phyloP scores from a whole-genome alignment of 805 yeast genomes.

The Cyberlindnera meyerae region DNA sequence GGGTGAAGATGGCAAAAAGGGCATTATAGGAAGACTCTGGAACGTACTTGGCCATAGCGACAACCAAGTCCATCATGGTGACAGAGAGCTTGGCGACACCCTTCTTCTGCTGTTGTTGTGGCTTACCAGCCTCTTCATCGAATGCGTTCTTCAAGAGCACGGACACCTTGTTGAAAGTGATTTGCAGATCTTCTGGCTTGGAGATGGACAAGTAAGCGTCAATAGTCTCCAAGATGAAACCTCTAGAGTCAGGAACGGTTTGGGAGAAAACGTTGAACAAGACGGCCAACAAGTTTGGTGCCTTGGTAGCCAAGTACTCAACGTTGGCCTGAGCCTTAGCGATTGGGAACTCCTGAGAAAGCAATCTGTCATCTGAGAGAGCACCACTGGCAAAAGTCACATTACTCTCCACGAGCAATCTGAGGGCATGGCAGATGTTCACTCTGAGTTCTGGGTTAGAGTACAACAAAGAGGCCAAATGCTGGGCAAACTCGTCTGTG shows the following conservation, averaged over 20 bases:
- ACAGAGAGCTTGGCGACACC: constrained; percentile 51
- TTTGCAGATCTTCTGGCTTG: constrained; percentile 57
- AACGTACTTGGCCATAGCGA: constrained; percentile 79
- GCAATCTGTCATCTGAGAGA: constrained; percentile 47
- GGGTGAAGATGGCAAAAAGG: constrained; percentile 69
- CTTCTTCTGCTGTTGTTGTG: constrained; percentile 29
- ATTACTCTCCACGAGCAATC: constrained; percentile 74
- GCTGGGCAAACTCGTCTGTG: constrained; percentile 71
- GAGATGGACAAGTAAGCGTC: constrained; percentile 74
- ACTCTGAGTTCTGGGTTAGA: constrained; percentile 71
- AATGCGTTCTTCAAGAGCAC: constrained; percentile 68
- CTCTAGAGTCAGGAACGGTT: constrained; percentile 78
- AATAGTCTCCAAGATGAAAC: constrained; percentile 80
- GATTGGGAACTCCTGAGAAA: constrained; percentile 58
- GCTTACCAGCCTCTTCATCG: constrained; percentile 44
- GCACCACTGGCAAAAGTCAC: constrained; percentile 58
- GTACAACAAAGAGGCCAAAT: constrained; percentile 69
- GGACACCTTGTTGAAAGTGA: constrained; percentile 83
- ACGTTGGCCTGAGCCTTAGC: constrained; percentile 51
- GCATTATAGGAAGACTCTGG: constrained; percentile 69
- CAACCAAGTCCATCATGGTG: constrained; percentile 88
- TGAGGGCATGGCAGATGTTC: constrained; percentile 77
- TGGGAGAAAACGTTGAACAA: constrained; percentile 91
- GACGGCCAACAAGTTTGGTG: constrained; percentile 78
- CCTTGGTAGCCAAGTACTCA: constrained; percentile 56